These are phyloP conservation scores for Tylopilus orsonianus DNA, from an alignment of 1,284 basidiomycete species.

Conservation along the genomic window DNA sequence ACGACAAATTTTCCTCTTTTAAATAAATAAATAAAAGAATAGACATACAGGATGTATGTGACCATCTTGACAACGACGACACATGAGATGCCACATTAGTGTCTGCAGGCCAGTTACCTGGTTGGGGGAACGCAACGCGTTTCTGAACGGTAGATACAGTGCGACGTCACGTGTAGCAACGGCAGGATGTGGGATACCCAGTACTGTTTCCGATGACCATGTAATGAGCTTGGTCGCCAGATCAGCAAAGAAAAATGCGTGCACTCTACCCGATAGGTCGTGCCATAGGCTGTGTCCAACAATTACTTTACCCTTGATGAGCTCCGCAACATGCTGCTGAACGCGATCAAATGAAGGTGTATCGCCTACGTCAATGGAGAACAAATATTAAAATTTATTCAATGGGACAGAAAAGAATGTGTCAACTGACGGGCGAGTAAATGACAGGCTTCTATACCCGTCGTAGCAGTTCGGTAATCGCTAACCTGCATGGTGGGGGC, in stretches of 20 bases:
- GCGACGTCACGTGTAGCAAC: conserved; percentile 80
- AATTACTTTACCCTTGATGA: conserved; percentile 65
- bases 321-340: conserved; percentile 60
- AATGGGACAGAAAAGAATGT: conserved; percentile 3
- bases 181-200: conserved; percentile 79
- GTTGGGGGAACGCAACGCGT: conserved; percentile 60
- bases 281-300: conserved; percentile 77
- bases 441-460: conserved; percentile 62
- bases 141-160: conserved; percentile 76
- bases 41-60: conserved; percentile 65
- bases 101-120: conserved; percentile 72
- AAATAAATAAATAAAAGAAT: conserved; percentile 1
- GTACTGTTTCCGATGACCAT: conserved; percentile 43
- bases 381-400: conserved; percentile 3
- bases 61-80: conserved; percentile 68
- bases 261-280: conserved; percentile 64
- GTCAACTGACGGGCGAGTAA: conserved; percentile 48
- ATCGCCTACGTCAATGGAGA: conserved; percentile 23
- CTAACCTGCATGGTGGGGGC: conserved; percentile 67
- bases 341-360: conserved; percentile 51
- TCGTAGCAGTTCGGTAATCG: conserved; percentile 70
- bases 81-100: conserved; percentile 77
- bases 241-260: conserved; percentile 17
- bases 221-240: conserved; percentile 15
- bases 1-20: no score